A percentile compares a stretch with the other conserved stretches of the same genome.
These are phyloP conservation scores for Xylaria sp. DNA, from an alignment of 495 filamentous ascomycete species.

Conservation along the genomic window DNA sequence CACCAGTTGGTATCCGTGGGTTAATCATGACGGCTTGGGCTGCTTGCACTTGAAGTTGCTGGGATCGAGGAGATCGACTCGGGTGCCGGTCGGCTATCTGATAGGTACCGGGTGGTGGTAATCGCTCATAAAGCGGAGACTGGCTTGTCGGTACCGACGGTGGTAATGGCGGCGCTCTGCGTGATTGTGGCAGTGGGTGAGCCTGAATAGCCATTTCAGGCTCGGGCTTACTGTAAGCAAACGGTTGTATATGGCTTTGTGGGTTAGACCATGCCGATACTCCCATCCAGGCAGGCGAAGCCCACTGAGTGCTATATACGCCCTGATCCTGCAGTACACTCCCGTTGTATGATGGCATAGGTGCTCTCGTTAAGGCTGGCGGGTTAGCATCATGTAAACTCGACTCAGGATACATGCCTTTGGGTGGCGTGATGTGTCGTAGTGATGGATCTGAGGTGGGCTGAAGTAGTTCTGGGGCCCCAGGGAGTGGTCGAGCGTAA, in stretches of 20 bases:
- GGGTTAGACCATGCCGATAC: conserved; percentile 69
- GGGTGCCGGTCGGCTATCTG: conserved; percentile 23
- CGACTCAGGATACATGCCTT: conserved; percentile 96
- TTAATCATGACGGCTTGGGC: conserved; percentile 47
- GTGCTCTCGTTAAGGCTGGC: conserved; percentile 54
- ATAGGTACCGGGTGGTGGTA: conserved; percentile 31
- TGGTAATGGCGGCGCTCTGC: conserved; percentile 35
- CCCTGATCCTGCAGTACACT: conserved; percentile 58
- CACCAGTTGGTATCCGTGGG: conserved; percentile 36
- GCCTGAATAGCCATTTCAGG: conserved; percentile 33
- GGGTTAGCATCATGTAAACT: conserved; percentile 84
- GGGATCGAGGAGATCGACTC: conserved; percentile 46
- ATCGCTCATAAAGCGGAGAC: conserved; percentile 31
- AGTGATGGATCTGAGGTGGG: conserved; percentile 82
- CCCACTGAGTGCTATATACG: conserved; percentile 39
- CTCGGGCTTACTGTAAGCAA: conserved; percentile 29
- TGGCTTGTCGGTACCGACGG: conserved; percentile 30
- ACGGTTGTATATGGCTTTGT: conserved; percentile 51
- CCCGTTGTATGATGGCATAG: conserved; percentile 55
- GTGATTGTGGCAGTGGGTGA: conserved; percentile 34
- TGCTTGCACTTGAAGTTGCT: conserved; percentile 43
- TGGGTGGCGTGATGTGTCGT: conserved; percentile 81
- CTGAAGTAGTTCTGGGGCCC: conserved; percentile 71
- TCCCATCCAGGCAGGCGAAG: conserved; percentile 47
- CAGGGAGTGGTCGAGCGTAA: conserved; percentile 78